These are phyloP conservation scores for Pouteria glomerata DNA, from an alignment of 148 eudicot species.

Conservation along the genomic window DNA sequence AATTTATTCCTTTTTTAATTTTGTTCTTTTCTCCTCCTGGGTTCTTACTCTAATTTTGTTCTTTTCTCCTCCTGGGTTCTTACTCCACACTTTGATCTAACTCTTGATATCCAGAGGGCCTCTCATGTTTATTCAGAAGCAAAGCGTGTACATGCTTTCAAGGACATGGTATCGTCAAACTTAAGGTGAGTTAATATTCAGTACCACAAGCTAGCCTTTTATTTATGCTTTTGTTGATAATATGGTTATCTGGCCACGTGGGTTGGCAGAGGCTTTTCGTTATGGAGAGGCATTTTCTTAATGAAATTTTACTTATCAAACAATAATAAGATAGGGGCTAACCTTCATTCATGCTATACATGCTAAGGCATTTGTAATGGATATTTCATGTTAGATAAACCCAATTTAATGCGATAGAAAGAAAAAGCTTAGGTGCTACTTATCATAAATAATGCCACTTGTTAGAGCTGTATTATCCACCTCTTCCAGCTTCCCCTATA, in stretches of 20 bases:
- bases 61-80: not conserved
- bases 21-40: not conserved
- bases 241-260: no score
- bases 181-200: conserved; percentile 43
- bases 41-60: not conserved
- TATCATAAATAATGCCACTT: not conserved
- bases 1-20: no score
- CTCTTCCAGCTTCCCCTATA: not conserved
- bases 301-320: no score
- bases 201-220: not conserved
- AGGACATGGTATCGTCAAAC: conserved; percentile 74
- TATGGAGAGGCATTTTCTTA: no score
- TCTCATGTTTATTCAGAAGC: conserved; percentile 98
- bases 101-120: conserved; percentile 60
- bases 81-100: conserved; percentile 1
- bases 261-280: no score
- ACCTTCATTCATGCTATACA: no score
- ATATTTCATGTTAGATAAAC: not conserved
- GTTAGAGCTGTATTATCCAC: not conserved
- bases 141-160: conserved; percentile 89
- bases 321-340: no score
- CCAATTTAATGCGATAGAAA: not conserved
- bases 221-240: not conserved
- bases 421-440: not conserved
- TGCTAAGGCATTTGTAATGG: not conserved